Evolutionary conservation across 345 rosid species (phyloP).

Genomic region (Camelina laxa): DNA sequence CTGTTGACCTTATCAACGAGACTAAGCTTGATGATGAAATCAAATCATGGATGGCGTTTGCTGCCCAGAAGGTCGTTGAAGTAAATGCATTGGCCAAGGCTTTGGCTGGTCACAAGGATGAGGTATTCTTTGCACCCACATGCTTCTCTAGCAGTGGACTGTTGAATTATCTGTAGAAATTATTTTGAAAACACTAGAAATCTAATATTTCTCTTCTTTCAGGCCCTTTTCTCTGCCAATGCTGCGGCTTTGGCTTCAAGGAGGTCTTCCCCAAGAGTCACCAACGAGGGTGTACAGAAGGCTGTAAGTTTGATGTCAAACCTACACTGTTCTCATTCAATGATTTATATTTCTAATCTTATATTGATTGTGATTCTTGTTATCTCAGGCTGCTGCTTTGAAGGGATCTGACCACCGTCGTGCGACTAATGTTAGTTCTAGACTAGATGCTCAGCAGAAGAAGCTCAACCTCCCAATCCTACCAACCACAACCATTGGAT

Average conservation of each 20-base stretch:
- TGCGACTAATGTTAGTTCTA: constrained; percentile 81
- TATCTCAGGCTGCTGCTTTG: constrained; percentile 89
- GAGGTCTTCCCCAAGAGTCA: constrained; percentile 90
- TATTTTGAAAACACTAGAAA: background rate
- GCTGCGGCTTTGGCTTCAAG: constrained; percentile 91
- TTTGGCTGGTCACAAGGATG: constrained; percentile 87
- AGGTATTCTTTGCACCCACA: constrained; percentile 53
- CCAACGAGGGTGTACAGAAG: constrained; percentile 90
- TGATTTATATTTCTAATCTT: background rate
- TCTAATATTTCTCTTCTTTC: constrained; percentile 23
- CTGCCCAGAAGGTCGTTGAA: constrained; percentile 97
- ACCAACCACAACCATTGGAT: constrained; percentile 97
- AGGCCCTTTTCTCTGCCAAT: constrained; percentile 89
- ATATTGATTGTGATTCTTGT: constrained; percentile 26
- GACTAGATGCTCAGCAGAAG: constrained; percentile 95
- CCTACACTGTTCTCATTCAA: constrained; percentile 17
- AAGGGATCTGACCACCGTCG: constrained; percentile 94
- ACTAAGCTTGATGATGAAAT: constrained; percentile 84
- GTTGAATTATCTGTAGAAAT: constrained; percentile 13
- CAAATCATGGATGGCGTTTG: constrained; percentile 97
- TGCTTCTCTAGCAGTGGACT: background rate
- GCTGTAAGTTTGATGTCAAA: constrained; percentile 64
- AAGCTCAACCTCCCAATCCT: constrained; percentile 96
- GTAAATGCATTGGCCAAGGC: constrained; percentile 93
- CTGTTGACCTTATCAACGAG: constrained; percentile 93